These are phyloP conservation scores for Nicotiana undulata DNA, from an alignment of 257 asterid genomes.

Conservation along the genomic window DNA sequence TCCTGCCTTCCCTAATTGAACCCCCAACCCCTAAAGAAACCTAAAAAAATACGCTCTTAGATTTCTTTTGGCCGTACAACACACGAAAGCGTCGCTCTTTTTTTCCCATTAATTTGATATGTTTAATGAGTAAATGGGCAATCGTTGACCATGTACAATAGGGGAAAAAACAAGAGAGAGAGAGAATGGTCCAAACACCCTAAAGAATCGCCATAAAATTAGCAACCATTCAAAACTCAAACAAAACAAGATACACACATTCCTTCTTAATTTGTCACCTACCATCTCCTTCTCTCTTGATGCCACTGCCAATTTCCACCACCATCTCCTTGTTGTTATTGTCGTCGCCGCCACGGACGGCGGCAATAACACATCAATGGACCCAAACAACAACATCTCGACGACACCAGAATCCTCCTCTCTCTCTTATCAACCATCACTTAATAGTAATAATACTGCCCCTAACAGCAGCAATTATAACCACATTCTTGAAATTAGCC, in stretches of 20 bases:
- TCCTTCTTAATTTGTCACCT: not conserved
- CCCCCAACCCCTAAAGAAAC: no score
- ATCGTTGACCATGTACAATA: not conserved
- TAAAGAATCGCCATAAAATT: not conserved
- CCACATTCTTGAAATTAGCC: slow-evolving; percentile 53
- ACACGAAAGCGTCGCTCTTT: no score
- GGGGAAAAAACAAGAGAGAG: no score
- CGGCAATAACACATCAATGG: not conserved
- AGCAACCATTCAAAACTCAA: not conserved
- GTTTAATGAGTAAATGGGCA: not conserved
- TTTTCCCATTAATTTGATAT: not conserved
- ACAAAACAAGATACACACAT: not conserved
- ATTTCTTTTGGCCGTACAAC: no score
- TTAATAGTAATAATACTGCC: not conserved
- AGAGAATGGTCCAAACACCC: not conserved
- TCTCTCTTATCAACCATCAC: not conserved
- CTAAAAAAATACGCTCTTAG: no score
- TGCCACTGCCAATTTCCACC: slow-evolving; percentile 3
- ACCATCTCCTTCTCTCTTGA: not conserved
- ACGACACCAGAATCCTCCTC: not conserved
- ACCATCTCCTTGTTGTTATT: not conserved
- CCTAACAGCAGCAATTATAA: not conserved
- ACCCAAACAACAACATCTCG: not conserved
- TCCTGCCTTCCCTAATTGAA: no score
- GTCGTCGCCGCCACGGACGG: not conserved